phyloP scores from a whole-genome alignment of 2,329 filamentous ascomycete genomes.

The Colletotrichum incanum region DNA sequence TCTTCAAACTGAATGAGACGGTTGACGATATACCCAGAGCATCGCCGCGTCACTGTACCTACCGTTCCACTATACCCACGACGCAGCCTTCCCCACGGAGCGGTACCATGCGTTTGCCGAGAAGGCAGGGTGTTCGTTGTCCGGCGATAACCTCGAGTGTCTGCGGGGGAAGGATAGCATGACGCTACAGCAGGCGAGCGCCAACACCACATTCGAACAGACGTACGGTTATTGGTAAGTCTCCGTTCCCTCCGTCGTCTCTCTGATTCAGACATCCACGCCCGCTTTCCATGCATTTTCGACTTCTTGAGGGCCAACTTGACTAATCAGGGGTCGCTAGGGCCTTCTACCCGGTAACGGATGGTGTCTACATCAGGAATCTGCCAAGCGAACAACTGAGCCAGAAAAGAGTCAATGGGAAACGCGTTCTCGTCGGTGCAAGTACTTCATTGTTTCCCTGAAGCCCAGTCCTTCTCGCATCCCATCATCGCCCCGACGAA shows the following conservation, averaged over 20 bases:
- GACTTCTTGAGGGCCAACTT: background rate
- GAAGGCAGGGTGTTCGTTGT: conserved; percentile 56
- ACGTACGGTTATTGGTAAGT: conserved; percentile 46
- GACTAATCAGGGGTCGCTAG: background rate
- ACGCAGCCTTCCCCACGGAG: conserved; percentile 11
- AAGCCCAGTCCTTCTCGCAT: no score
- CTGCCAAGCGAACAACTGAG: conserved; percentile 51
- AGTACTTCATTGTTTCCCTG: background rate
- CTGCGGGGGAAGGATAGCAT: conserved; percentile 49
- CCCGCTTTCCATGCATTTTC: background rate
- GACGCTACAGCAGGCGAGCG: conserved; percentile 48
- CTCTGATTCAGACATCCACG: background rate
- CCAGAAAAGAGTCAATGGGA: conserved; percentile 49
- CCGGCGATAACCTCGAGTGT: conserved; percentile 47
- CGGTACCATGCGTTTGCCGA: conserved; percentile 43
- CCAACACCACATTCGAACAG: conserved; percentile 43
- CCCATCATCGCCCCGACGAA: background rate
- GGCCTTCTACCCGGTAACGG: conserved; percentile 54
- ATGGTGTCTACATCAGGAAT: conserved; percentile 51
- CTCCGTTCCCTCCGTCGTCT: background rate
- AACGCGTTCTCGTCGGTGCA: conserved; percentile 43
- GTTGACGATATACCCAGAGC: conserved; percentile 8
- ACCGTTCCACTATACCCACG: conserved; percentile 28
- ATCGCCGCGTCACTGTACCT: conserved; percentile 37
- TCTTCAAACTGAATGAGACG: background rate